These are phyloP conservation scores for Cryptococcus hybrid DNA, from an alignment of 1,284 basidiomycete genomes.

Conservation along the genomic window DNA sequence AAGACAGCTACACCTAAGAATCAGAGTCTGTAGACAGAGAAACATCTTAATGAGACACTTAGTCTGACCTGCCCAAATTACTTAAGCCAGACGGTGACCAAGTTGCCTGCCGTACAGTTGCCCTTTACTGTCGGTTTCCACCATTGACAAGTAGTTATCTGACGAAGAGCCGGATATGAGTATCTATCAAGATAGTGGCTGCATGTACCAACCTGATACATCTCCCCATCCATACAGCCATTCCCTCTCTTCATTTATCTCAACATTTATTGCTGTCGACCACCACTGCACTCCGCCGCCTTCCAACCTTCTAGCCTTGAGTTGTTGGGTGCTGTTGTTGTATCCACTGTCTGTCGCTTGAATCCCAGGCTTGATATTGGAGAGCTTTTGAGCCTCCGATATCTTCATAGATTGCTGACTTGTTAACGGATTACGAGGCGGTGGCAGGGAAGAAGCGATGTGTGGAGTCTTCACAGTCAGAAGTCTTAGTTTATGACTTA, in stretches of 20 bases:
- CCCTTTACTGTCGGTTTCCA: slow-evolving; percentile 15
- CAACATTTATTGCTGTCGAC: slow-evolving; percentile 22
- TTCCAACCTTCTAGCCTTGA: slow-evolving; percentile 16
- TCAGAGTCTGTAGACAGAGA: slow-evolving; percentile 2
- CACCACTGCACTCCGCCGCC: slow-evolving; percentile 36
- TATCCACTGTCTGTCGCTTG: neutral
- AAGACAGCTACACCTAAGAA: slow-evolving; percentile 21
- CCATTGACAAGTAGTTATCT: too few relatives aligned
- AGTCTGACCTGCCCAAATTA: slow-evolving; percentile 31
- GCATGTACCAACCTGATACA: too few relatives aligned
- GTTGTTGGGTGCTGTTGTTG: neutral
- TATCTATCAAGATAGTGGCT: too few relatives aligned
- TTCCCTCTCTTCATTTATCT: slow-evolving; percentile 14
- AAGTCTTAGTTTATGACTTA: neutral
- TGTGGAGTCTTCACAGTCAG: neutral
- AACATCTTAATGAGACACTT: neutral
- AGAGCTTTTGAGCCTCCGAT: neutral
- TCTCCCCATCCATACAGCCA: too few relatives aligned
- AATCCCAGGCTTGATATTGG: neutral
- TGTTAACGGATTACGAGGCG: neutral
- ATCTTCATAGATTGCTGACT: neutral
- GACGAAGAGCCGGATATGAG: too few relatives aligned
- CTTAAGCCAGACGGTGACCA: slow-evolving; percentile 44
- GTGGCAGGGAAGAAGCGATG: neutral
- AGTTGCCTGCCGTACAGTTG: slow-evolving; percentile 23